These are phyloP conservation scores for Solanum sejunctum DNA, from an alignment of 257 asterid species.

Conservation along the genomic window DNA sequence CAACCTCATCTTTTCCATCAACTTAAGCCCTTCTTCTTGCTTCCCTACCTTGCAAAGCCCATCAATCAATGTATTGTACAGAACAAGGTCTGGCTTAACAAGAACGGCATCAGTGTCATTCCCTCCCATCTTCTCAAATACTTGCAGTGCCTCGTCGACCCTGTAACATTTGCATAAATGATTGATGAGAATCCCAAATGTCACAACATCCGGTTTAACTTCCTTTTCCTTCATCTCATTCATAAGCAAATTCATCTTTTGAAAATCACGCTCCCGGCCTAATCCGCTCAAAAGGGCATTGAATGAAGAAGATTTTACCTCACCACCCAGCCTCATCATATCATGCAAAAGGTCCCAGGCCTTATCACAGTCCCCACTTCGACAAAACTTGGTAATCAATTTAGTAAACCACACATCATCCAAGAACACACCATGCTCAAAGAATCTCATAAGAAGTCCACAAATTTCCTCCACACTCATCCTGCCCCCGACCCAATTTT, in stretches of 20 bases:
- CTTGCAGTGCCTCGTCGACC: constrained; percentile 63
- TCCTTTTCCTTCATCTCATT: constrained; percentile 65
- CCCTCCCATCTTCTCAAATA: constrained; percentile 44
- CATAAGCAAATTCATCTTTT: constrained; percentile 62
- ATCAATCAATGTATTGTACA: constrained; percentile 61
- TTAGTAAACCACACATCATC: constrained; percentile 23
- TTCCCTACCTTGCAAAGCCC: constrained; percentile 87
- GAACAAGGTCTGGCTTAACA: constrained; percentile 43
- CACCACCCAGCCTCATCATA: constrained; percentile 32
- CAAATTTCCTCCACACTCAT: constrained; percentile 39
- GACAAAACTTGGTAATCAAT: constrained; percentile 37
- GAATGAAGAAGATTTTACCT: constrained; percentile 31
- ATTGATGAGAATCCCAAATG: constrained; percentile 62
- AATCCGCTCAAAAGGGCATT: constrained; percentile 52
- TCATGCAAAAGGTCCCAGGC: constrained; percentile 59
- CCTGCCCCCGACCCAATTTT: constrained; percentile 29
- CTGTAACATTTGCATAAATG: constrained; percentile 47
- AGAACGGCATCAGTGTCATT: constrained; percentile 25
- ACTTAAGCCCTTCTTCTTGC: constrained; percentile 52
- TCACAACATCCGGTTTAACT: constrained; percentile 42
- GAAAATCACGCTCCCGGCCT: constrained; percentile 28
- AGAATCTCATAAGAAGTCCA: constrained; percentile 27
- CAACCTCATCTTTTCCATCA: constrained; percentile 54
- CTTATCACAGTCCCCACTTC: constrained; percentile 25
- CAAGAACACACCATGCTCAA: constrained; percentile 26